Percentiles rank a stretch among this genome's conserved stretches.
Conservation (phyloP, 2,329 filamentous ascomycete species). For the Chrysoporthe austroafricana region DNA sequence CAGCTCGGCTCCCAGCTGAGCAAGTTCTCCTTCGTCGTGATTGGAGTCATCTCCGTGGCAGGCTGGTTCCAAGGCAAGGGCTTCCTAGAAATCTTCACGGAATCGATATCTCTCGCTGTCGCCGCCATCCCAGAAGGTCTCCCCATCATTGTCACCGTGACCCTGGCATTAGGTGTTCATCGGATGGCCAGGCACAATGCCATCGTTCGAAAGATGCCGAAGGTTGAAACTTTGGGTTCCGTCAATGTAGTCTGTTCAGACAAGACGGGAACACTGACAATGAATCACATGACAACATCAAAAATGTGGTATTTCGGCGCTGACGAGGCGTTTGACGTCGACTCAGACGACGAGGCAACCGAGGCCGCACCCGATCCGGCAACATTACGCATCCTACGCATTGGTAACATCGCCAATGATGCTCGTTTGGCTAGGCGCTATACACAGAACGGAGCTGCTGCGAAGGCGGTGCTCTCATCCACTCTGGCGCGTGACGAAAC, state of each 20-base stretch:
- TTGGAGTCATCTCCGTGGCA: constrained; percentile 87
- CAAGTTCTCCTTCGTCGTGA: constrained; percentile 94
- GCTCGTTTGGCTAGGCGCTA: constrained; percentile 76
- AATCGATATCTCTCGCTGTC: constrained; percentile 94
- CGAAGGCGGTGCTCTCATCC: constrained; percentile 83
- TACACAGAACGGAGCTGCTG: constrained; percentile 70
- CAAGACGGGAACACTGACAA: constrained; percentile 94
- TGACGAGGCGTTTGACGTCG: constrained; percentile 54
- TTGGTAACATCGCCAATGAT: constrained; percentile 97
- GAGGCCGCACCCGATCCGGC: constrained; percentile 70
- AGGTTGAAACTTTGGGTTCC: constrained; percentile 96
- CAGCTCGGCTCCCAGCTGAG: constrained; percentile 94
- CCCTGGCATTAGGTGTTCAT: constrained; percentile 89
- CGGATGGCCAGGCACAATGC: constrained; percentile 95
- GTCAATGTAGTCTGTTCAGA: constrained; percentile 99
- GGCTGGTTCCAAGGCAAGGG: constrained; percentile 89
- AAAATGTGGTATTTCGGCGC: constrained; percentile 95
- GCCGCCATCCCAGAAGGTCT: constrained; percentile 95
- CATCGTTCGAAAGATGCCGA: constrained; percentile 93
- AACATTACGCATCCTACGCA: constrained; percentile 79
- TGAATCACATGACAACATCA: constrained; percentile 97
- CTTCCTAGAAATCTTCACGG: constrained; percentile 93
- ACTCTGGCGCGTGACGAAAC: constrained; percentile 70
- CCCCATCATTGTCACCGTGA: constrained; percentile 98
- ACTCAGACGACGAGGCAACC: constrained; percentile 56